Evolutionary conservation across 2,329 filamentous ascomycete species (phyloP), one percentile per base, ranked within the genome.

Genomic region (Colletotrichum sp.): DNA sequence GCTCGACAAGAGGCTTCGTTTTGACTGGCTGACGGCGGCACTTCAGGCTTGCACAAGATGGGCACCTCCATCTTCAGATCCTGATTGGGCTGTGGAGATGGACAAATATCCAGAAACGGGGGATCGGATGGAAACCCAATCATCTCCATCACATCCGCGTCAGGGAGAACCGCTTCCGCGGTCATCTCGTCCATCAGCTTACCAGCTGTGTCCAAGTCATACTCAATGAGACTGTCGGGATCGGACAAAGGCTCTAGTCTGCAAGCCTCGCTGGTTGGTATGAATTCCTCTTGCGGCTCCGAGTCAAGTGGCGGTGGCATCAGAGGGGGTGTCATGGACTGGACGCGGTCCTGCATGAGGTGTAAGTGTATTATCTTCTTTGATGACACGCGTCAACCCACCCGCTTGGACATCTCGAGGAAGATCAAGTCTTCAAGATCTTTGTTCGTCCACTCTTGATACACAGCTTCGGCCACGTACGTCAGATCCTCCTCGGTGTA

Each of bases 221-320:
- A 5, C 6, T 72, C 64, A 8, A 62, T n/a, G 4, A 83, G 82
- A 27, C 78, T 85, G 16, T 59, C 75, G 15, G 84, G 82, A 3
- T 84, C 83, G 0, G 83, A 83, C 32, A 81, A 81, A 2, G 82
- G 69, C 44, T 83, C 81, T 5, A 86, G 79, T 5, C 78, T 19
- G 8, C 78, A 76, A 29, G 75, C 75, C 1, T 76, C 71, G 2
- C 67, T 52, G 9, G 72, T 57, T 1, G 81, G 82, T n/a, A 82
- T 32, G 66, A 80, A 83, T 1, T 57, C 6, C 8, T 78, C 70
- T 3, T 80, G 79, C 2, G 36, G 15, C 15, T 8, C n/a, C 8
- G 13, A 25, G 1, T 29, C 44, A 13, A 49, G 34, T 2, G 55
- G 19, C 2, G 34, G 34, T 5, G 27, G 57, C 8, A 63, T 29